Conservation (phyloP, 257 asterid species). For the Solanum verrucosum region DNA sequence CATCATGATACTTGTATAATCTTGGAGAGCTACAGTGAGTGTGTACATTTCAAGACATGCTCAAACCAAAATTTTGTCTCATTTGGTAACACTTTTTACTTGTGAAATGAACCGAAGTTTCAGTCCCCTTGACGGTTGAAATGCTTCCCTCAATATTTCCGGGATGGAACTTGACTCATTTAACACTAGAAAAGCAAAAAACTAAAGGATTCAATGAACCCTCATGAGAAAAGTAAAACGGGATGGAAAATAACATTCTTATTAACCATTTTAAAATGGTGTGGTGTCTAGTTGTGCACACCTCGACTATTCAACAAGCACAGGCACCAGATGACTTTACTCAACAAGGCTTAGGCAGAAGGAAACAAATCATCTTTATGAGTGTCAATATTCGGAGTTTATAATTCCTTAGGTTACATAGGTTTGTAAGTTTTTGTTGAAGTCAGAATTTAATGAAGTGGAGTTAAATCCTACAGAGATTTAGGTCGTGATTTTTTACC, state of each 20-base stretch:
- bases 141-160: not conserved
- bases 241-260: not conserved
- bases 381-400: not conserved
- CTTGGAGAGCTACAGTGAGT: not conserved
- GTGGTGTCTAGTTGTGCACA: not conserved
- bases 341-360: not conserved
- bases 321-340: not conserved
- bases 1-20: not conserved
- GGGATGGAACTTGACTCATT: not conserved
- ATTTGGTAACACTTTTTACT: not conserved
- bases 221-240: not conserved
- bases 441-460: no score
- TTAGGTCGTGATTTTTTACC: no score
- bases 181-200: not conserved
- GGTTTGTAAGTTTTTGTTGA: no score
- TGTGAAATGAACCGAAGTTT: not conserved
- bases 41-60: not conserved
- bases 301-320: not conserved
- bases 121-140: not conserved
- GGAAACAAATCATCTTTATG: not conserved
- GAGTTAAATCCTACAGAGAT: no score
- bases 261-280: not conserved
- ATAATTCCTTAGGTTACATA: no score
- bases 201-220: not conserved
- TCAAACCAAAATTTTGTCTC: not conserved